These are phyloP conservation scores for Podosphaera leucotricha DNA, from an alignment of 2,329 filamentous ascomycete species.

Conservation along the genomic window DNA sequence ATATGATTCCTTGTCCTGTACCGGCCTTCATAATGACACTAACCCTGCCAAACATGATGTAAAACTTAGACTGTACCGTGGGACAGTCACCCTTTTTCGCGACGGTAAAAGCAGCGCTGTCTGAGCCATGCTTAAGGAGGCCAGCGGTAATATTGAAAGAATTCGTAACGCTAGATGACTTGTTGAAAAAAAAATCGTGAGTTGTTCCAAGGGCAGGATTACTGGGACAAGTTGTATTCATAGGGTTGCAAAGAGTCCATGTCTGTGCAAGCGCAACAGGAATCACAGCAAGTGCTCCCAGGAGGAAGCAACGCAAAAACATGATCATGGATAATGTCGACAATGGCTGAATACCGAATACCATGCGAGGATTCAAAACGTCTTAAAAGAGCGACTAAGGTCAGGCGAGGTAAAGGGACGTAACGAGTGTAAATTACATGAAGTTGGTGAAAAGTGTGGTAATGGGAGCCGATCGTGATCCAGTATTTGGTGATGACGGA, in stretches of 20 bases:
- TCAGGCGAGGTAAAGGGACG: background rate
- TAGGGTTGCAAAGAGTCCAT: slow-evolving; percentile 60
- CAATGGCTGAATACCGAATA: background rate
- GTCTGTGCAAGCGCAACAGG: slow-evolving; percentile 30
- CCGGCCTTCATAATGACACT: slow-evolving; percentile 61
- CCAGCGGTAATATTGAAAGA: slow-evolving; percentile 50
- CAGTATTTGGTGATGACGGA: background rate
- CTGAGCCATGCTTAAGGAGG: slow-evolving; percentile 31
- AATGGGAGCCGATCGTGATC: background rate
- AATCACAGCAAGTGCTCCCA: slow-evolving; percentile 5
- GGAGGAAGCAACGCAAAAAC: background rate
- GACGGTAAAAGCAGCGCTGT: slow-evolving; percentile 51
- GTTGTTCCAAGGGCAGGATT: slow-evolving; percentile 46
- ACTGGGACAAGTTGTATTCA: slow-evolving; percentile 42
- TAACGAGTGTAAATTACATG: background rate
- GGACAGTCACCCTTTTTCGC: slow-evolving; percentile 47
- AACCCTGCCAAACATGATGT: slow-evolving; percentile 65
- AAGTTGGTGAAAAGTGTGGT: background rate
- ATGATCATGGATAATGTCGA: background rate
- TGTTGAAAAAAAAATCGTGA: slow-evolving; percentile 40
- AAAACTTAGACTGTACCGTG: slow-evolving; percentile 57
- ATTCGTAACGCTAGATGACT: slow-evolving; percentile 24
- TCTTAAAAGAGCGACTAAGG: background rate
- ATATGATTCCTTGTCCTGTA: slow-evolving; percentile 51
- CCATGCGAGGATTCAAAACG: background rate